Evolutionary conservation across 148 eudicot genomes (phyloP).

Genomic region (Polygonum aviculare): DNA sequence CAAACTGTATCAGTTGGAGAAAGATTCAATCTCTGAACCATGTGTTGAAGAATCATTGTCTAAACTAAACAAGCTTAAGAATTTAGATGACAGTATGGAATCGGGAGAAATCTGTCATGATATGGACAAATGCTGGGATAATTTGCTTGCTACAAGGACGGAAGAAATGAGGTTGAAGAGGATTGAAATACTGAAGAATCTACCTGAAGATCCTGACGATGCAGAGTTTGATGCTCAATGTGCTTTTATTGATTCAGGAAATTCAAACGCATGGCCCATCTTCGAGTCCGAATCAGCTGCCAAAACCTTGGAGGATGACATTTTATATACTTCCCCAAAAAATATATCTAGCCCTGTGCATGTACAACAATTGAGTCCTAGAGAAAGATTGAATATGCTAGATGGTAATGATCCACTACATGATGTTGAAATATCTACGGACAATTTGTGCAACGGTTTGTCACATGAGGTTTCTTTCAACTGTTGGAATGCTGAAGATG

Average conservation of each 20-base stretch:
- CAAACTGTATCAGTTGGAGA: constrained; percentile 15
- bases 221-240: neutral
- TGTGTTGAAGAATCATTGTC: constrained; percentile 15
- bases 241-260: neutral
- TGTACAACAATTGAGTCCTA: neutral
- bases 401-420: neutral
- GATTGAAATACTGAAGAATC: neutral
- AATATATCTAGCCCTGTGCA: neutral
- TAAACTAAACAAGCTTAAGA: constrained; percentile 14
- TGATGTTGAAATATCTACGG: neutral
- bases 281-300: neutral
- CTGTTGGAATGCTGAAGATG: neutral
- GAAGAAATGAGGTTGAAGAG: constrained; percentile 15
- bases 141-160: constrained; percentile 18
- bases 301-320: neutral
- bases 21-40: constrained; percentile 7
- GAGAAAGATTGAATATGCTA: neutral
- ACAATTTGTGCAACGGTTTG: neutral
- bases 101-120: constrained; percentile 12
- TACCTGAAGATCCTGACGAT: neutral
- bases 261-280: neutral
- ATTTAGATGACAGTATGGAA: constrained; percentile 16
- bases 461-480: neutral
- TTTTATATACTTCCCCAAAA: neutral
- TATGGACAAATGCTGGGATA: constrained; percentile 15